These are phyloP conservation scores for Cylindrotheca closterium DNA, from an alignment of 108 stramenopile genomes.

Conservation along the genomic window DNA sequence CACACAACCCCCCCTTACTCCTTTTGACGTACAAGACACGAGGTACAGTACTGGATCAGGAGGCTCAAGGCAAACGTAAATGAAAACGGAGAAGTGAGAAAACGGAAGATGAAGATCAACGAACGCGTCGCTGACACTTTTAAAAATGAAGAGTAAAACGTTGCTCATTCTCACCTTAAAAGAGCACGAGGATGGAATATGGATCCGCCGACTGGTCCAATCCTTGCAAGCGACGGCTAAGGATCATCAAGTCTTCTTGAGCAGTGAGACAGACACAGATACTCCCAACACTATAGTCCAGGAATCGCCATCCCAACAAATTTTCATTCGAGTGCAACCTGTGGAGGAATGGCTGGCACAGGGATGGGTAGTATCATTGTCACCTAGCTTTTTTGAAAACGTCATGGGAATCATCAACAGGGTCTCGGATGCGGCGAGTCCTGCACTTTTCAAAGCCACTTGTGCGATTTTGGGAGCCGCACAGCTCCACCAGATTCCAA, in stretches of 20 bases:
- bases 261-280: not conserved
- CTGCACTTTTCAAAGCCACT: slow-evolving; percentile 22
- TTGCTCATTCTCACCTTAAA: slow-evolving; percentile 30
- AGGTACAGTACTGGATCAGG: too few species aligned
- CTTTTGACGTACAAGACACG: too few species aligned
- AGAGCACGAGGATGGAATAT: slow-evolving; percentile 36
- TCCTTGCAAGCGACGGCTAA: slow-evolving; percentile 4
- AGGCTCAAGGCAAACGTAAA: too few species aligned
- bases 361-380: slow-evolving; percentile 11
- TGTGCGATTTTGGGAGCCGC: slow-evolving; percentile 19
- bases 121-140: too few species aligned
- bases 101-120: too few species aligned
- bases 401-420: slow-evolving; percentile 40
- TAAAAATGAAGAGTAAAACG: too few species aligned
- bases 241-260: not conserved
- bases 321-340: slow-evolving; percentile 5
- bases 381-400: not conserved
- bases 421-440: slow-evolving; percentile 47
- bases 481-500: slow-evolving; percentile 16
- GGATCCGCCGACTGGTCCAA: slow-evolving; percentile 36
- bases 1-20: too few species aligned
- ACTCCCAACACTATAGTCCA: not conserved
- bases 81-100: too few species aligned
- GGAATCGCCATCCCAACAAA: not conserved
- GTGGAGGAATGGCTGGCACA: slow-evolving; percentile 21